Conservation (phyloP, 2,329 filamentous ascomycete species). For the Neofusicoccum sp. region DNA sequence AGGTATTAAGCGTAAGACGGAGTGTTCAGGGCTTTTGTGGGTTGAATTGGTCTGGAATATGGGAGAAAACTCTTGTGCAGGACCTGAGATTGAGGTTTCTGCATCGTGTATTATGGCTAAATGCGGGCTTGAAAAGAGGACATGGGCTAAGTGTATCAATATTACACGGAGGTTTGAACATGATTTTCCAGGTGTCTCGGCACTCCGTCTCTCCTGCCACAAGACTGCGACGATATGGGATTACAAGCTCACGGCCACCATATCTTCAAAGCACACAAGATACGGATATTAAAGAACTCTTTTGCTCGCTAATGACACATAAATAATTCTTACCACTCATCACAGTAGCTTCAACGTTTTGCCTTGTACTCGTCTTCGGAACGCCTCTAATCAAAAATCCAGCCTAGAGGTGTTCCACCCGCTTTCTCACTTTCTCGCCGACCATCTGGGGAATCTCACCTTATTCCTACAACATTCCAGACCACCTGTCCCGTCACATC, state of each 20-base stretch:
- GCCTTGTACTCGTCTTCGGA: not conserved
- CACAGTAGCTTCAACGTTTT: not conserved
- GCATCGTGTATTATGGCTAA: not conserved
- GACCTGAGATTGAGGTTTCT: not conserved
- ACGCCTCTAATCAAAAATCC: not conserved
- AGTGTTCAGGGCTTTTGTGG: not conserved
- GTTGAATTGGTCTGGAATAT: not conserved
- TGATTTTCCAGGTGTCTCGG: too few species aligned
- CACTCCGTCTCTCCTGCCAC: too few species aligned
- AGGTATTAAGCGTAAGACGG: not conserved
- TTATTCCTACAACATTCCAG: not conserved
- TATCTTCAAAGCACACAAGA: too few species aligned
- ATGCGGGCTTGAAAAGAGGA: not conserved
- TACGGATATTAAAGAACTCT: slow-evolving; percentile 5
- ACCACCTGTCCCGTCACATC: not conserved
- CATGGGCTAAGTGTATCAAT: not conserved
- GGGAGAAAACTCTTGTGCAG: not conserved
- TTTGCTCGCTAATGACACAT: slow-evolving; percentile 20
- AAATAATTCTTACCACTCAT: not conserved
- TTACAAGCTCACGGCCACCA: too few species aligned
- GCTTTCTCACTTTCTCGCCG: not conserved
- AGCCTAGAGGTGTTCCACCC: not conserved
- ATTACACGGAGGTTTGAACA: not conserved
- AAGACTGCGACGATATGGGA: too few species aligned
- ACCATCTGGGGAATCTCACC: not conserved